A percentile compares a stretch with the other conserved stretches of the same genome.
These are phyloP conservation scores for Verticillium nubilum DNA, from an alignment of 2,329 filamentous ascomycete genomes.

Conservation along the genomic window DNA sequence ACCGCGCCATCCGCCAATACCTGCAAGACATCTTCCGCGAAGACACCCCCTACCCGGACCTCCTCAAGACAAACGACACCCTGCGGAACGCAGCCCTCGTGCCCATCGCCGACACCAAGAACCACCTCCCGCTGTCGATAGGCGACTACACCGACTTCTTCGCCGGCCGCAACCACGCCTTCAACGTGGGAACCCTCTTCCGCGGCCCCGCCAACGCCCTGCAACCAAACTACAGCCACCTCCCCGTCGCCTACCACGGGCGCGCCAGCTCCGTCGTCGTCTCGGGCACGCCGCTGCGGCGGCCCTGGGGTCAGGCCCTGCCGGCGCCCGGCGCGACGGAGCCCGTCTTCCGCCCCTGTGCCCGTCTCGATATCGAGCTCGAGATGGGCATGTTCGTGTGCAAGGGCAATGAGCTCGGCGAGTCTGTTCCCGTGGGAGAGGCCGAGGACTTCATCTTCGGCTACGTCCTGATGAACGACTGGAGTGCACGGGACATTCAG, in stretches of 20 bases:
- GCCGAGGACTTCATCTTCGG: constrained; percentile 71
- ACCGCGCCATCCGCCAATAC: constrained; percentile 60
- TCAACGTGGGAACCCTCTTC: constrained; percentile 57
- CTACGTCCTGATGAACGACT: constrained; percentile 60
- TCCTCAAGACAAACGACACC: constrained; percentile 4
- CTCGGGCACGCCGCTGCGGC: constrained; percentile 61
- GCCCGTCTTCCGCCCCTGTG: constrained; percentile 53
- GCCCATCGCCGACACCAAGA: constrained; percentile 38
- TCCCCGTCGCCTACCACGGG: constrained; percentile 71
- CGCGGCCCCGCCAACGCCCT: constrained; percentile 64
- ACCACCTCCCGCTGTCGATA: constrained; percentile 65
- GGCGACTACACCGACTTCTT: constrained; percentile 77
- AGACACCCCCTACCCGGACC: constrained; percentile 30
- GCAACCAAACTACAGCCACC: constrained; percentile 67
- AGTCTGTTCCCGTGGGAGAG: constrained; percentile 56
- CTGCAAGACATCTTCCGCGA: constrained; percentile 54
- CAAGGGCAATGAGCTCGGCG: constrained; percentile 58
- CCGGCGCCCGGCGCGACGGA: constrained; percentile 37
- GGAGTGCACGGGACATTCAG: constrained; percentile 58
- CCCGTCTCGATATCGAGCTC: constrained; percentile 67
- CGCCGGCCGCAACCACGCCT: constrained; percentile 67
- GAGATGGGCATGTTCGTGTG: constrained; percentile 73
- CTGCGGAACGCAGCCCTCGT: constrained; percentile 2
- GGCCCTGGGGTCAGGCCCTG: constrained; percentile 57
- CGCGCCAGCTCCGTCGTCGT: constrained; percentile 65